Conservation (phyloP, 805 yeast genomes). For the Wickerhamomyces pijperi region DNA sequence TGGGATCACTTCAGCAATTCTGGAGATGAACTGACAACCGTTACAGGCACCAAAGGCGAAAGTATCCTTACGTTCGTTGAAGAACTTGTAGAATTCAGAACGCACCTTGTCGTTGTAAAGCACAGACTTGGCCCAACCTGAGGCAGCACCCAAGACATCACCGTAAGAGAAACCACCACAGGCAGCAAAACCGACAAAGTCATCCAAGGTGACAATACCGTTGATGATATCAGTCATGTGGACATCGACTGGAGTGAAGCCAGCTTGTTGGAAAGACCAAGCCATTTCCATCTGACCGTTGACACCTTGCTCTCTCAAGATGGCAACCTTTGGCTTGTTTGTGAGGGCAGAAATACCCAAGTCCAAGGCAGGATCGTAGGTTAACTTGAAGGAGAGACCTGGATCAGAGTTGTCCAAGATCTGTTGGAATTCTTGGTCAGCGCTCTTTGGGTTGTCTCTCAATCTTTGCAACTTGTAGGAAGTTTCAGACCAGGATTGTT, state of each 20-base stretch:
- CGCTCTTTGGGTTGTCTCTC: constrained; percentile 88
- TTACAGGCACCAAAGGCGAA: constrained; percentile 98
- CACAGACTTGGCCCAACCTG: constrained; percentile 98
- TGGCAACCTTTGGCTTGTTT: constrained; percentile 79
- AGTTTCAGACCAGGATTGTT: constrained; percentile 77
- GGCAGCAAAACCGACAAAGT: constrained; percentile 89
- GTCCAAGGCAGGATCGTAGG: constrained; percentile 50
- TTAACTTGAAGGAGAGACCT: constrained; percentile 73
- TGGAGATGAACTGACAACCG: constrained; percentile 93
- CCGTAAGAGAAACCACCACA: constrained; percentile 99
- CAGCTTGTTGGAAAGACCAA: constrained; percentile 90
- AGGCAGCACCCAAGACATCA: constrained; percentile 97
- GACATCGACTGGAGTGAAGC: constrained; percentile 87
- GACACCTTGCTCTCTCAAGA: constrained; percentile 96
- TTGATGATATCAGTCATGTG: constrained; percentile 88
- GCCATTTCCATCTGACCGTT: constrained; percentile 99
- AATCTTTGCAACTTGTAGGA: constrained; percentile 83
- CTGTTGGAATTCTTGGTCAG: constrained; percentile 72
- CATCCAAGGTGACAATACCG: constrained; percentile 61
- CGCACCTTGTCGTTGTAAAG: constrained; percentile 72
- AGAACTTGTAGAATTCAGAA: constrained; percentile 66
- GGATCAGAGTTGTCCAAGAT: constrained; percentile 80
- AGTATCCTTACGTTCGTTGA: constrained; percentile 80
- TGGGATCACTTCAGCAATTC: constrained; percentile 78
- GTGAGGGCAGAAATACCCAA: constrained; percentile 26